phyloP scores from a whole-genome alignment of 768 basidiomycete genomes.

The Dioszegia crocea region DNA sequence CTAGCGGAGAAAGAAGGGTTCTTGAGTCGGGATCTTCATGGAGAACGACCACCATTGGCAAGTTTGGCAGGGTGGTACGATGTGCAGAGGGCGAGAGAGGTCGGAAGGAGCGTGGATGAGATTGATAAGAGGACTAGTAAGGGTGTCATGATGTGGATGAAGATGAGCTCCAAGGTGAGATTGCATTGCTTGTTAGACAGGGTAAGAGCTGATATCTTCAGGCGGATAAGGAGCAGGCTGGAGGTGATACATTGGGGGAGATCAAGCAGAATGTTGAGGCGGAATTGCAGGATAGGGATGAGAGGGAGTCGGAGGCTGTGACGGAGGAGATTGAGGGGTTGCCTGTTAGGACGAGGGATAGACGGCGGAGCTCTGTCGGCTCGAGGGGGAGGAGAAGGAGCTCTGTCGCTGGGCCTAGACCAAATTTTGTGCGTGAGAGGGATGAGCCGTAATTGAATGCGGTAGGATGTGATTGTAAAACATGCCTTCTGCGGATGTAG shows the following conservation, averaged over 20 bases:
- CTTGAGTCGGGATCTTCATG: conserved; percentile 41
- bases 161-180: conserved; percentile 39
- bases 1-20: conserved; percentile 42
- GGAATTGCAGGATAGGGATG: conserved; percentile 15
- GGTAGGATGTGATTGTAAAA: too few species aligned
- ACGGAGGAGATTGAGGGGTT: not conserved
- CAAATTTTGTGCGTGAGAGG: not conserved
- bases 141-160: conserved; percentile 43
- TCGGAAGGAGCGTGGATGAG: conserved; percentile 48
- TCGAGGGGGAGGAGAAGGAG: conserved; percentile 1
- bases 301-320: not conserved
- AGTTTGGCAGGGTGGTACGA: conserved; percentile 41
- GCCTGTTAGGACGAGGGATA: not conserved
- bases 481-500: too few species aligned
- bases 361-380: conserved; percentile 1
- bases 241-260: conserved; percentile 33
- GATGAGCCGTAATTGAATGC: too few species aligned
- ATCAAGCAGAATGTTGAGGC: conserved; percentile 28
- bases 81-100: conserved; percentile 29
- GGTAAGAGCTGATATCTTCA: not conserved
- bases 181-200: not conserved
- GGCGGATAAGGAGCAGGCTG: conserved; percentile 44
- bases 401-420: conserved; percentile 1
- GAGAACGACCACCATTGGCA: conserved; percentile 44
- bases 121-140: conserved; percentile 39